Conservation (phyloP, 1,284 basidiomycete genomes). For the Tremellales sp. region DNA sequence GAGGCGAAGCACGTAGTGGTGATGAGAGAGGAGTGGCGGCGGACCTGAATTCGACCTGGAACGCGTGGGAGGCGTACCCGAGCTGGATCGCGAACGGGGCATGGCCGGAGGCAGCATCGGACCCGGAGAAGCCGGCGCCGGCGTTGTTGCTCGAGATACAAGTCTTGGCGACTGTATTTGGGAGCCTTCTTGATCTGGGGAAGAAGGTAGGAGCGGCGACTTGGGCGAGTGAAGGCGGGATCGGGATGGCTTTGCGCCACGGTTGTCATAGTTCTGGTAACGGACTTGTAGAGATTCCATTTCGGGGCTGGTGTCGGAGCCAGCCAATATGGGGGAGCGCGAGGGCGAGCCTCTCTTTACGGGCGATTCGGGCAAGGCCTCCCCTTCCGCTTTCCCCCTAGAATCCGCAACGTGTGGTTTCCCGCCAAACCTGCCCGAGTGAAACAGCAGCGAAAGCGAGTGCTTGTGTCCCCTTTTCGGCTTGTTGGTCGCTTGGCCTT, state of each 20-base stretch:
- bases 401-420: not conserved
- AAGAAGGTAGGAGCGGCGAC: too few species aligned
- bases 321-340: not conserved
- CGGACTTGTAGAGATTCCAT: not conserved
- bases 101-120: not conserved
- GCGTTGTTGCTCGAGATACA: not conserved
- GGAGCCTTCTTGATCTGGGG: not conserved
- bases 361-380: not conserved
- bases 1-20: constrained; percentile 44
- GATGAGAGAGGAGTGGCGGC: constrained; percentile 21
- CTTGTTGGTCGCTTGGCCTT: not conserved
- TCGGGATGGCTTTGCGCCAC: not conserved
- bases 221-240: not conserved
- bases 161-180: not conserved
- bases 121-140: not conserved
- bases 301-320: not conserved
- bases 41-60: constrained; percentile 9
- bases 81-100: not conserved
- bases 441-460: constrained; percentile 18
- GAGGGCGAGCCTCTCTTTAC: not conserved
- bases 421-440: constrained; percentile 1
- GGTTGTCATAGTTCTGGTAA: not conserved
- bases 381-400: not conserved
- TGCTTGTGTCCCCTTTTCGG: constrained; percentile 11
- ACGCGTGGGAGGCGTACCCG: not conserved